A percentile compares a stretch with the other conserved stretches of the same genome.
These are phyloP conservation scores for Phyllosticta capitalensis DNA, from an alignment of 2,329 filamentous ascomycete genomes.

Conservation along the genomic window DNA sequence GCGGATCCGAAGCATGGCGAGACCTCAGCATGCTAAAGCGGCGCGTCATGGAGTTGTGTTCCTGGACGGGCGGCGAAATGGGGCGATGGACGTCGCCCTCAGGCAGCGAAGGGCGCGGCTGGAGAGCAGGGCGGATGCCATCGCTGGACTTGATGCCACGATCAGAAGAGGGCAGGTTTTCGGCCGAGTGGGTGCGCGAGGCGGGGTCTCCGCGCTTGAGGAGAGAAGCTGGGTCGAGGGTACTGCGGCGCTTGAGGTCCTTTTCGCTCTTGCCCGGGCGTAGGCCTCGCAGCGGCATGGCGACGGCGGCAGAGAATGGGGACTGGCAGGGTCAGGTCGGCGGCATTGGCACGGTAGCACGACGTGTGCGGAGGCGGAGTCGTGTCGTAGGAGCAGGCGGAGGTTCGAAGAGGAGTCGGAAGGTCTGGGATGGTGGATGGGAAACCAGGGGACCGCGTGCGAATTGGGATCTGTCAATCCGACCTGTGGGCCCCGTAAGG, in stretches of 20 bases:
- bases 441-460: conserved; percentile 12
- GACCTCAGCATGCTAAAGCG: conserved; percentile 66
- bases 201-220: conserved; percentile 26
- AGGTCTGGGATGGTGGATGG: conserved; percentile 2
- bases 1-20: conserved; percentile 87
- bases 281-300: conserved; percentile 32
- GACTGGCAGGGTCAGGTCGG: conserved; percentile 8
- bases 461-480: conserved; percentile 8
- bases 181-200: conserved; percentile 18
- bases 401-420: conserved; percentile 2
- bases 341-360: conserved; percentile 4
- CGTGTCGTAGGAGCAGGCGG: conserved; percentile 1
- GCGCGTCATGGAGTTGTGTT: conserved; percentile 32
- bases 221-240: conserved; percentile 30
- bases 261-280: conserved; percentile 30
- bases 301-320: conserved; percentile 15
- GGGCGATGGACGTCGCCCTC: conserved; percentile 16
- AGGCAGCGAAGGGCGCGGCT: conserved; percentile 19
- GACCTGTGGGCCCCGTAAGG: conserved; percentile 13
- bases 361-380: neutral
- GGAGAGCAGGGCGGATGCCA: conserved; percentile 20
- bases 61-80: conserved; percentile 25
- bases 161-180: conserved; percentile 17
- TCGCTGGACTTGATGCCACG: conserved; percentile 23
- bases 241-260: conserved; percentile 36